Evolutionary conservation across 768 basidiomycete genomes (phyloP).

Genomic region (Tephrocybe rancida): DNA sequence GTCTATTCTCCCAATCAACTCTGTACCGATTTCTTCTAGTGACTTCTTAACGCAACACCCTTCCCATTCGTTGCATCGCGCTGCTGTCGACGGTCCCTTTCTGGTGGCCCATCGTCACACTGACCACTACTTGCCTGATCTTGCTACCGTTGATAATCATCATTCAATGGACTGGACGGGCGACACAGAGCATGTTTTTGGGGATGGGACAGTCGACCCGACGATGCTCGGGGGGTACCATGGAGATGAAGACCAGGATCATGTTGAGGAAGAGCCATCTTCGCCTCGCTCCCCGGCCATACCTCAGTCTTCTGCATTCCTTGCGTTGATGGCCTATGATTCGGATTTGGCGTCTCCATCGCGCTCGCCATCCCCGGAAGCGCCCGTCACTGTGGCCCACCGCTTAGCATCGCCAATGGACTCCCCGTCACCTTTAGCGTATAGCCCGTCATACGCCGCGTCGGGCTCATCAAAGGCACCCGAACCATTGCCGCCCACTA

Average conservation of each 20-base stretch:
- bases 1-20: background rate
- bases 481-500: background rate
- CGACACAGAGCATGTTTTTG: background rate
- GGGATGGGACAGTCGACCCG: conserved; percentile 22
- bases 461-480: background rate
- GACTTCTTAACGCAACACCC: conserved; percentile 1
- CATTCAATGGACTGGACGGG: background rate
- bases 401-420: background rate
- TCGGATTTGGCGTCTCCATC: conserved; percentile 1
- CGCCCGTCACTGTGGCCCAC: background rate
- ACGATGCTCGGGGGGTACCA: conserved; percentile 15
- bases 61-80: background rate
- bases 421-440: background rate
- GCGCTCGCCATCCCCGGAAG: background rate
- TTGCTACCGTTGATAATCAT: background rate
- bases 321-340: background rate
- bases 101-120: background rate
- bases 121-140: background rate
- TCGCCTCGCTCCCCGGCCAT: background rate
- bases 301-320: background rate
- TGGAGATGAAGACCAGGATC: conserved; percentile 1
- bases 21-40: background rate
- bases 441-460: background rate
- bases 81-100: background rate
- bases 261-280: background rate